Conservation (phyloP, 805 yeast species). For the Zygotorulaspora sp. region DNA sequence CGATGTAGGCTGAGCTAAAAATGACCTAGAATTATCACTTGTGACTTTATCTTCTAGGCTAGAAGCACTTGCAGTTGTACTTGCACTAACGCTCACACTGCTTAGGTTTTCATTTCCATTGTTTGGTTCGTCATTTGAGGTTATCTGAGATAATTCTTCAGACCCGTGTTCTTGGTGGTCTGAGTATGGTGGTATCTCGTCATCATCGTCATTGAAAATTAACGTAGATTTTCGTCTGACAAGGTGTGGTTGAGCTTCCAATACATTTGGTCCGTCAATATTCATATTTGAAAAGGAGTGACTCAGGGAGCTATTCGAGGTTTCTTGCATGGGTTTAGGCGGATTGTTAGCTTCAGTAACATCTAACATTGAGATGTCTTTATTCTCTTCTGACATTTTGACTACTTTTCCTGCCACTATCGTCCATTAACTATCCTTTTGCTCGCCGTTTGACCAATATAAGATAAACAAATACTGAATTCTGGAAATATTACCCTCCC, state of each 20-base stretch:
- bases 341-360: slow-evolving; percentile 22
- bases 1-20: background rate
- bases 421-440: background rate
- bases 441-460: too few relatives aligned
- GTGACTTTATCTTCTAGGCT: background rate
- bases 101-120: background rate
- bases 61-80: background rate
- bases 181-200: slow-evolving; percentile 24
- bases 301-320: slow-evolving; percentile 15
- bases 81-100: background rate
- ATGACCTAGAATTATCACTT: background rate
- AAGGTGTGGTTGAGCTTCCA: slow-evolving; percentile 23
- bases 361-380: slow-evolving; percentile 30
- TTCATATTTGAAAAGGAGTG: slow-evolving; percentile 36
- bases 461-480: too few relatives aligned
- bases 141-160: slow-evolving; percentile 4
- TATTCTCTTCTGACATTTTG: slow-evolving; percentile 15
- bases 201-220: slow-evolving; percentile 65
- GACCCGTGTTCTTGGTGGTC: slow-evolving; percentile 11
- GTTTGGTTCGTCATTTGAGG: slow-evolving; percentile 1
- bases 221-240: slow-evolving; percentile 64
- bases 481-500: too few relatives aligned
- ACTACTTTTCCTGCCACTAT: background rate
- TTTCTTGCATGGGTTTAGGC: slow-evolving; percentile 6
- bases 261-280: slow-evolving; percentile 29